Conservation (phyloP, 306 rosid species). For the Styphnolobium japonicum region DNA sequence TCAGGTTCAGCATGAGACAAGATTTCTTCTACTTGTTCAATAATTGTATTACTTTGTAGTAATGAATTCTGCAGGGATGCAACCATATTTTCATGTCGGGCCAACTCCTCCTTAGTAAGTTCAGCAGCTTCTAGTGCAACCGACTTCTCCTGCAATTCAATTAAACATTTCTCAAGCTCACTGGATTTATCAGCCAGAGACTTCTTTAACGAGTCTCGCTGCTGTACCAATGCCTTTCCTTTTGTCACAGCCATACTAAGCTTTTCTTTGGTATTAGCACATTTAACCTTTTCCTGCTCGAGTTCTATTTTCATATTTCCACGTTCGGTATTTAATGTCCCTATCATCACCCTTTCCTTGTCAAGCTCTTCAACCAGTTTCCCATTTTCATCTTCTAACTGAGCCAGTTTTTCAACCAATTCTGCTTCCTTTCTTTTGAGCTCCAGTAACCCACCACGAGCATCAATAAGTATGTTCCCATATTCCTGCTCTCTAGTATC, state of each 20-base stretch:
- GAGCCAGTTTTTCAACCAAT: constrained; percentile 46
- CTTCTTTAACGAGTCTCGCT: constrained; percentile 76
- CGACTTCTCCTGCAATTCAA: constrained; percentile 73
- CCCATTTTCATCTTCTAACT: constrained; percentile 61
- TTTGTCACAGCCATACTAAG: constrained; percentile 93
- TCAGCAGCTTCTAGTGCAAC: constrained; percentile 75
- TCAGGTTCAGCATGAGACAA: constrained; percentile 53
- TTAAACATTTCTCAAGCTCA: constrained; percentile 65
- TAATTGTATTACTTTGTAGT: constrained; percentile 42
- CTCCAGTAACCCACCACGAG: constrained; percentile 54
- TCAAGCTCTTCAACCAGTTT: constrained; percentile 64
- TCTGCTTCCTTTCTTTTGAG: constrained; percentile 65
- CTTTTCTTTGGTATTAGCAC: constrained; percentile 77
- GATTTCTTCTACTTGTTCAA: constrained; percentile 60
- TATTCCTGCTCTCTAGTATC: constrained; percentile 42
- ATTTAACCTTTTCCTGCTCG: constrained; percentile 80
- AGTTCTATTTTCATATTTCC: constrained; percentile 59
- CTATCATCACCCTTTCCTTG: constrained; percentile 46
- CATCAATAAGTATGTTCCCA: constrained; percentile 49
- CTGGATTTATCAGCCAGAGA: constrained; percentile 60
- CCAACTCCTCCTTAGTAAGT: constrained; percentile 56
- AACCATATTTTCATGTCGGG: constrained; percentile 51
- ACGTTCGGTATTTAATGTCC: constrained; percentile 52
- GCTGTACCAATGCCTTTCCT: constrained; percentile 96
- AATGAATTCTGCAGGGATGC: constrained; percentile 65